A percentile compares a stretch with the other conserved stretches of the same genome.
phyloP scores from a whole-genome alignment of 108 stramenopile genomes.

The Skeletonema tropicum region DNA sequence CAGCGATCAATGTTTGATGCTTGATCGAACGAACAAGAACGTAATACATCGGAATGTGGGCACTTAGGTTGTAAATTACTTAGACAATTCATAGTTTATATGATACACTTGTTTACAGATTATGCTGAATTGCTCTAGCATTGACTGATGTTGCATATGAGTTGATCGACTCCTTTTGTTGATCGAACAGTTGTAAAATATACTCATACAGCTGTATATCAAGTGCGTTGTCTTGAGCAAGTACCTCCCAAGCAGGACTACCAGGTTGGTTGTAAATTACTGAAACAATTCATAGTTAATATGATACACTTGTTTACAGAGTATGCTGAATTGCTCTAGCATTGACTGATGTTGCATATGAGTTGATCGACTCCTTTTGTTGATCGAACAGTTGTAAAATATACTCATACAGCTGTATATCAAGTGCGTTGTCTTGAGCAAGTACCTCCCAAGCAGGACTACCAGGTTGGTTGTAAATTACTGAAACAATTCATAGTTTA shows the following conservation, averaged over 20 bases:
- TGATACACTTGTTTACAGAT: neutral
- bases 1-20: conserved; percentile 28
- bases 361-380: conserved; percentile 37
- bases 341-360: conserved; percentile 9
- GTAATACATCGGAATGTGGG: neutral
- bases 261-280: conserved; percentile 10
- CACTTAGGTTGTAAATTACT: conserved; percentile 1
- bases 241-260: conserved; percentile 34
- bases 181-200: conserved; percentile 29
- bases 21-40: neutral
- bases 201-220: conserved; percentile 49
- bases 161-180: conserved; percentile 39
- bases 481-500: neutral
- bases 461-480: conserved; percentile 9
- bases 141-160: conserved; percentile 10
- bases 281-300: neutral
- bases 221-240: conserved; percentile 32
- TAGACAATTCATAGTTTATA: conserved; percentile 1
- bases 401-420: conserved; percentile 46
- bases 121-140: too few species aligned
- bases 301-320: neutral
- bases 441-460: conserved; percentile 40
- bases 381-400: conserved; percentile 33
- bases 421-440: conserved; percentile 32
- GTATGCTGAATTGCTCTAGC: too few species aligned